Percentiles rank a stretch among this genome's conserved stretches.
Conservation (phyloP, 108 stramenopile species). For the Skeletonema tropicum region DNA sequence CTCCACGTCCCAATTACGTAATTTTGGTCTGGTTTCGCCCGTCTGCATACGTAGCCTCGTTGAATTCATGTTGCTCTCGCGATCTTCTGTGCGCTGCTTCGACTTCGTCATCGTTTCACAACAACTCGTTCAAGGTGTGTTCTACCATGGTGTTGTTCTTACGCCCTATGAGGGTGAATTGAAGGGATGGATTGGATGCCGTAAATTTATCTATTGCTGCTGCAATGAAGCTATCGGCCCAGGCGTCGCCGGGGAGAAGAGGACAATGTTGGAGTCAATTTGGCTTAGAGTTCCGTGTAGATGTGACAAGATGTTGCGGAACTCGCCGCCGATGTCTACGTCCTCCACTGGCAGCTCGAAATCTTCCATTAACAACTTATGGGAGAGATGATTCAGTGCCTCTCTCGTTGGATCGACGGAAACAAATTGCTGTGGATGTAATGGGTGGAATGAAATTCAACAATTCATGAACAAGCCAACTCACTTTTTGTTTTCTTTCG, state of each 20-base stretch:
- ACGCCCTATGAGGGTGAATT: background rate
- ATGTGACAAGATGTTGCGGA: background rate
- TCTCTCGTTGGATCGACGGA: background rate
- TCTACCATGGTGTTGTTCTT: background rate
- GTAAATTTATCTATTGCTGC: background rate
- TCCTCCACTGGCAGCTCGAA: background rate
- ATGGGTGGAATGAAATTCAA: background rate
- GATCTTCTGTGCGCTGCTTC: background rate
- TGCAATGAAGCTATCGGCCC: background rate
- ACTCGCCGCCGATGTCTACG: background rate
- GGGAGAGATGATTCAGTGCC: too few species aligned
- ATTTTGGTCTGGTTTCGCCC: background rate
- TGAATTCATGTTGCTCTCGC: background rate
- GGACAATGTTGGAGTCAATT: background rate
- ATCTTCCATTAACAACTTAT: background rate
- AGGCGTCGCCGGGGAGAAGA: background rate
- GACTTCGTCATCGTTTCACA: constrained; percentile 4
- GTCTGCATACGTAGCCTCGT: constrained; percentile 9
- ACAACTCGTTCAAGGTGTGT: constrained; percentile 7
- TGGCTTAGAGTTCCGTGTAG: background rate
- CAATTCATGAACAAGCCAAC: background rate
- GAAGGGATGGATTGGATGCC: background rate
- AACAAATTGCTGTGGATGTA: background rate
- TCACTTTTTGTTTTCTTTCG: background rate
- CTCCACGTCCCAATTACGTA: background rate